phyloP scores from a whole-genome alignment of 176 grass and related monocot species.

The Neostapfia colusana region DNA sequence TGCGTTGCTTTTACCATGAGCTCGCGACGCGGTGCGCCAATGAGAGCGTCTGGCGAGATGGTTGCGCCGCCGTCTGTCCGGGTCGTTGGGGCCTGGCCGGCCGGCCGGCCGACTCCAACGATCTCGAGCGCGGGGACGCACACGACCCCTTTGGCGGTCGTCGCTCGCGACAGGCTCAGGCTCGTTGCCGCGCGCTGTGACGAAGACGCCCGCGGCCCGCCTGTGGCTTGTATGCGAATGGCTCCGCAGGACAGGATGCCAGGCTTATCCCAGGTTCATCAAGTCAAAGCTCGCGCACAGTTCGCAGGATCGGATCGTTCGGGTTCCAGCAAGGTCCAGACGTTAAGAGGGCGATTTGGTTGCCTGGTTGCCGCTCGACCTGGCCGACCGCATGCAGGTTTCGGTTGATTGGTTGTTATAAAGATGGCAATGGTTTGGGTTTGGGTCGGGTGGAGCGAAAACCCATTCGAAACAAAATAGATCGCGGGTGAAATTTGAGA shows the following conservation, averaged over 20 bases:
- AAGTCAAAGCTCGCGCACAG: conserved; percentile 32
- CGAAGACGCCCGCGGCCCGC: not conserved
- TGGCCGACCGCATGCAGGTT: too few species aligned
- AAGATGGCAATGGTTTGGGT: too few species aligned
- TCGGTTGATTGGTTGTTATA: too few species aligned
- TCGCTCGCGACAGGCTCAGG: not conserved
- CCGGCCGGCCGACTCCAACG: too few species aligned
- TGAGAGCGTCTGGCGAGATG: conserved; percentile 11
- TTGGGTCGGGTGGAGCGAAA: too few species aligned
- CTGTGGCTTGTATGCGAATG: not conserved
- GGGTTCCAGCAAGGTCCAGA: too few species aligned
- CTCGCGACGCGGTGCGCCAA: not conserved
- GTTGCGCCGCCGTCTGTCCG: too few species aligned
- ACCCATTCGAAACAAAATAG: too few species aligned
- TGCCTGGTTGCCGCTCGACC: too few species aligned
- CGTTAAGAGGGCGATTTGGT: too few species aligned
- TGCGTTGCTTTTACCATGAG: not conserved
- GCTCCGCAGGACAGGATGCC: not conserved
- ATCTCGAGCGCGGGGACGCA: not conserved
- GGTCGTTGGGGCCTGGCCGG: conserved; percentile 17
- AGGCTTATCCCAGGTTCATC: not conserved
- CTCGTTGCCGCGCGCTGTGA: not conserved
- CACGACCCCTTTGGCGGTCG: conserved; percentile 10
- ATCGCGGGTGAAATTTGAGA: too few species aligned
- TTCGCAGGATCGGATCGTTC: too few species aligned